These are phyloP conservation scores for Apium graveolens DNA, from an alignment of 129 eudicot genomes.

Conservation along the genomic window DNA sequence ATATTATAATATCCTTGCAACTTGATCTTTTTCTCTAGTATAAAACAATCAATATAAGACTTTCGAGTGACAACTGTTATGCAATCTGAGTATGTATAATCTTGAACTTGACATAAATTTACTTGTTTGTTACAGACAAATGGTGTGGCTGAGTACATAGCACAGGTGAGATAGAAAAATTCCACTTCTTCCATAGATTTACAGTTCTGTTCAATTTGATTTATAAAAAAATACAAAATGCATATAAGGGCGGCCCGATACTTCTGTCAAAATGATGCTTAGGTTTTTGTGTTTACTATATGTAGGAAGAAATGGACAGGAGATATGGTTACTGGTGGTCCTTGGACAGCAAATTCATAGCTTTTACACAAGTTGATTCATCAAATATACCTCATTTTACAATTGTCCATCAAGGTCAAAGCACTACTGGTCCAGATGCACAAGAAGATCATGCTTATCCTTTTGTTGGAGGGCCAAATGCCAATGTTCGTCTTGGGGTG, in stretches of 20 bases:
- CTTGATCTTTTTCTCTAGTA: background rate
- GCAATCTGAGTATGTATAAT: slow-evolving; percentile 7
- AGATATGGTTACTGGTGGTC: slow-evolving; percentile 99
- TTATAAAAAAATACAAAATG: background rate
- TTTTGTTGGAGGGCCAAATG: slow-evolving; percentile 84
- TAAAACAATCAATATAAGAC: background rate
- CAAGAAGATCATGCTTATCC: slow-evolving; percentile 98
- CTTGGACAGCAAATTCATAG: slow-evolving; percentile 83
- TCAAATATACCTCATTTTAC: slow-evolving; percentile 71
- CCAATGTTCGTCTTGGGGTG: slow-evolving; percentile 84
- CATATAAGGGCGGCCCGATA: background rate
- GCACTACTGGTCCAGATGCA: slow-evolving; percentile 70
- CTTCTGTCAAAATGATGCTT: background rate
- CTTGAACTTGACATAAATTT: slow-evolving; percentile 16
- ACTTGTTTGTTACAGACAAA: slow-evolving; percentile 56
- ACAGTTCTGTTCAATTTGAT: slow-evolving; percentile 8
- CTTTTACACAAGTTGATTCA: slow-evolving; percentile 82
- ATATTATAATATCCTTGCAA: background rate
- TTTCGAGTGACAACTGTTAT: background rate
- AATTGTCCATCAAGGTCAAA: slow-evolving; percentile 93
- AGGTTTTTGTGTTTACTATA: slow-evolving; percentile 18
- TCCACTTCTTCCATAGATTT: background rate
- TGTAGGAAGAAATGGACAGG: slow-evolving; percentile 97
- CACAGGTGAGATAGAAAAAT: slow-evolving; percentile 52
- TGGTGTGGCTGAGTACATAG: slow-evolving; percentile 91